These are phyloP conservation scores for Aureobasidium sp. DNA, from an alignment of 2,329 filamentous ascomycete species.

Conservation along the genomic window DNA sequence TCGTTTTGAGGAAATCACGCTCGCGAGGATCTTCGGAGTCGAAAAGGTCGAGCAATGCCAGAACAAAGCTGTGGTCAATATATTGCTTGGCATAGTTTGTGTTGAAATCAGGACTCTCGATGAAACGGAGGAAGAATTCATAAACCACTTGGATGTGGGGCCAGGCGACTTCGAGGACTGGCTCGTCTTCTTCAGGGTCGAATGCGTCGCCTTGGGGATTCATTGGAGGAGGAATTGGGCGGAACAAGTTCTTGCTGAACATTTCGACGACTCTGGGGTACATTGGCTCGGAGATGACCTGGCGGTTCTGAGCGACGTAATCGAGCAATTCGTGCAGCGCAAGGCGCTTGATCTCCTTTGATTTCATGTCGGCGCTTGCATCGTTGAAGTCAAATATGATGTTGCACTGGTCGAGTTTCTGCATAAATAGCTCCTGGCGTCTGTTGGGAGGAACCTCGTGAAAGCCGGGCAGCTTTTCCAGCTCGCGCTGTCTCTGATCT, in stretches of 20 bases:
- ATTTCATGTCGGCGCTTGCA: conserved; percentile 97
- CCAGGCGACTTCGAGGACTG: conserved; percentile 96
- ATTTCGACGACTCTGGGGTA: conserved; percentile 97
- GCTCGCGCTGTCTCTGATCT: conserved; percentile 74
- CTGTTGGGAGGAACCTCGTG: conserved; percentile 94
- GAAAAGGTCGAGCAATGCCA: conserved; percentile 91
- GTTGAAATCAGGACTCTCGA: conserved; percentile 99
- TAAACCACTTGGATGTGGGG: conserved; percentile 99
- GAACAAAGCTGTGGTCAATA: conserved; percentile 95
- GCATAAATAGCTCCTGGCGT: conserved; percentile 96
- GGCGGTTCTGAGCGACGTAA: conserved; percentile 96
- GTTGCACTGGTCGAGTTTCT: conserved; percentile 99
- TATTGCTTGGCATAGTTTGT: conserved; percentile 99
- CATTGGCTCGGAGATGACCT: conserved; percentile 98
- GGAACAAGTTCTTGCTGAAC: conserved; percentile 98
- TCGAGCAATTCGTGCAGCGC: conserved; percentile 93
- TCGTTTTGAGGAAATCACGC: conserved; percentile 96
- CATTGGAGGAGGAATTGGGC: conserved; percentile 91
- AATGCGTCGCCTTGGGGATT: conserved; percentile 98
- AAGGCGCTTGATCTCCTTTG: conserved; percentile 97
- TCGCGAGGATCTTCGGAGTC: conserved; percentile 97
- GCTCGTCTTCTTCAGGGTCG: conserved; percentile 96
- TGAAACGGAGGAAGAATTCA: conserved; percentile 97
- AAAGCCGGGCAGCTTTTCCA: conserved; percentile 95
- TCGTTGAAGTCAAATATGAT: conserved; percentile 99